Evolutionary conservation across 768 basidiomycete genomes (phyloP), one percentile per base, ranked within the genome.

Genomic region (Russula virescens): DNA sequence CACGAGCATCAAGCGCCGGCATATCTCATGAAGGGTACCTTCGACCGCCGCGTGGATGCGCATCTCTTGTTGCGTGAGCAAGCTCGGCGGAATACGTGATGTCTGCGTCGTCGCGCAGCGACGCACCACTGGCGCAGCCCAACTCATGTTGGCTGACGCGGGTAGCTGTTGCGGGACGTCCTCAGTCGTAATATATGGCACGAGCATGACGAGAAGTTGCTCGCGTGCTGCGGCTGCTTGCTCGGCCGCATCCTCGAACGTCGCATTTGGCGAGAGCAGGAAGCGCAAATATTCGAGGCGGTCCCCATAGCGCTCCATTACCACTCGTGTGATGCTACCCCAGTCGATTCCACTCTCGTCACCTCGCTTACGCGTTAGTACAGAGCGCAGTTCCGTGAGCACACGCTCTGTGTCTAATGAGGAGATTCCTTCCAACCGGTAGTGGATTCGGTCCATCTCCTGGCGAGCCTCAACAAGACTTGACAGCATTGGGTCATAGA

Each of bases 301-400:
- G n/a, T 73, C 74, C 5, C 72, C 73, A 55, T 78, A 79, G 9
- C 79, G 76, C 47, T 80, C 73, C 4, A 73, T 70, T n/a, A 81
- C 68, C 34, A 75, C 72, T 11, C 73, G 71, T 14, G 74, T 64
- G 40, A 80, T 68, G 3, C 72, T 71, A 28, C 67, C 68, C 81
- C 81, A 81, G 65, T 82, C 79, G 3, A 80, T 59, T 0, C 73
- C 73, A 54, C 75, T 79, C 31, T 43, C 62, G 3, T 34, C 13
- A 11, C 63, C 68, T 3, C 40, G 50, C n/a, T 62, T 58, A 13
- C 65, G 60, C 10, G 47, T 53, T 14, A 77, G 65, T 14, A 72
- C 64, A 0, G 69, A 67, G 14, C 69, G 68, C 11, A 81, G 70
- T 21, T 68, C 69, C n/a, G 34, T 40, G 52, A 63, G 62, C 16